These are phyloP conservation scores for Glycine tomentella DNA, from an alignment of 306 rosid species.

Conservation along the genomic window DNA sequence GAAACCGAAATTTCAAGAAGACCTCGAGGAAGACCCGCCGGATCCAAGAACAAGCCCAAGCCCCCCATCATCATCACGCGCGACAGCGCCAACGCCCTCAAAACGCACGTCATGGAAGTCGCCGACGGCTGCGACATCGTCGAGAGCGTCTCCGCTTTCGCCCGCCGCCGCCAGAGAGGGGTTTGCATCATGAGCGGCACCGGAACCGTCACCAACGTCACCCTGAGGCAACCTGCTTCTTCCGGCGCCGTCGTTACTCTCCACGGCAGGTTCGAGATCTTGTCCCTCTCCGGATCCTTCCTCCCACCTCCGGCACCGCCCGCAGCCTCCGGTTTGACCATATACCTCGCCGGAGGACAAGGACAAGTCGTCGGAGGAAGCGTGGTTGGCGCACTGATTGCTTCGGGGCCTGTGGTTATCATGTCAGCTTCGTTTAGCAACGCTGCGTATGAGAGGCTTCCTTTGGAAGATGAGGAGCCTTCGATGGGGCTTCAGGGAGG, in stretches of 20 bases:
- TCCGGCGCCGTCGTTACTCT: slow-evolving; percentile 83
- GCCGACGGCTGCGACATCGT: slow-evolving; percentile 91
- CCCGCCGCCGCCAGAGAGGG: slow-evolving; percentile 88
- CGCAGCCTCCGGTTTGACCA: slow-evolving; percentile 80
- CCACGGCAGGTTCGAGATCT: slow-evolving; percentile 92
- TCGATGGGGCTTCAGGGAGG: slow-evolving; percentile 59
- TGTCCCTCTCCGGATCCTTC: slow-evolving; percentile 83
- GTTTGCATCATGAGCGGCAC: slow-evolving; percentile 96
- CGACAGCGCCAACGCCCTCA: slow-evolving; percentile 94
- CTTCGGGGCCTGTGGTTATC: slow-evolving; percentile 90
- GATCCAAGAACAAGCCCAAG: slow-evolving; percentile 96
- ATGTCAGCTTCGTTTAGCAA: slow-evolving; percentile 97
- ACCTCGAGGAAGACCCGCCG: slow-evolving; percentile 89
- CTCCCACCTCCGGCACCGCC: slow-evolving; percentile 96
- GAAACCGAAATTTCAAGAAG: slow-evolving; percentile 72
- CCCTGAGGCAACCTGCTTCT: slow-evolving; percentile 85
- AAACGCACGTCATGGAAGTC: slow-evolving; percentile 93
- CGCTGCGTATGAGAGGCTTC: slow-evolving; percentile 97
- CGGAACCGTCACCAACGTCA: slow-evolving; percentile 89
- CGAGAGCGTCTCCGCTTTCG: slow-evolving; percentile 83
- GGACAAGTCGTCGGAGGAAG: slow-evolving; percentile 98
- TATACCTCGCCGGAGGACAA: slow-evolving; percentile 89
- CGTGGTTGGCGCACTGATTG: slow-evolving; percentile 75
- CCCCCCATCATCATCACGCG: slow-evolving; percentile 96
- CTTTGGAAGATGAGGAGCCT: slow-evolving; percentile 86